Conservation (phyloP, 1,284 basidiomycete genomes). For the Coniophora puteana region DNA sequence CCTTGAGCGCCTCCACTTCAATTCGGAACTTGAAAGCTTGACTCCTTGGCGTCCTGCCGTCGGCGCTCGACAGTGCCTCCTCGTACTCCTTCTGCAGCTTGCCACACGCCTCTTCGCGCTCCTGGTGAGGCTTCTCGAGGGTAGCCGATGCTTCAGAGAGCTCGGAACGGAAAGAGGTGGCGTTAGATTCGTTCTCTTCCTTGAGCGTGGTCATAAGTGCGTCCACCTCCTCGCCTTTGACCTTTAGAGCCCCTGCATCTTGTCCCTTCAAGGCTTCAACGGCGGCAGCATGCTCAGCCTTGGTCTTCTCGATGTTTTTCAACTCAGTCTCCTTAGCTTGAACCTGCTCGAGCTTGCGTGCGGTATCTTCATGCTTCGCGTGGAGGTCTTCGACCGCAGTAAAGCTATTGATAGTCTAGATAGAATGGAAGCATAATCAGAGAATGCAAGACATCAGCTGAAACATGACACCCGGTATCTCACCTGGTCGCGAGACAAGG, state of each 20-base stretch:
- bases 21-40: constrained; percentile 44
- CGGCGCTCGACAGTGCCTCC: constrained; percentile 41
- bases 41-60: constrained; percentile 41
- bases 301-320: constrained; percentile 43
- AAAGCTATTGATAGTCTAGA: constrained; percentile 80
- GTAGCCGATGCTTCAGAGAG: constrained; percentile 38
- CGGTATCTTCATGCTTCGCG: constrained; percentile 51
- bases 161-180: constrained; percentile 37
- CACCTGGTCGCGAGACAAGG: constrained; percentile 80
- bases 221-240: constrained; percentile 51
- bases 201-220: constrained; percentile 40
- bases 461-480: no score
- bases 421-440: constrained; percentile 1
- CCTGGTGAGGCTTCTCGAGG: constrained; percentile 44
- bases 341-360: constrained; percentile 50
- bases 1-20: constrained; percentile 43
- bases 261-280: constrained; percentile 48
- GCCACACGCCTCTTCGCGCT: constrained; percentile 50
- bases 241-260: constrained; percentile 51
- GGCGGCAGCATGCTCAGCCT: constrained; percentile 43
- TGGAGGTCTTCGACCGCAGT: constrained; percentile 76
- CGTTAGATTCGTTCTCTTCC: constrained; percentile 33
- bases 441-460: no score
- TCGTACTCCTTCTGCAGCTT: constrained; percentile 46
- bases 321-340: constrained; percentile 56